Base-by-base conservation (phyloP, 495 filamentous ascomycete species). In the Letharia columbiana region DNA sequence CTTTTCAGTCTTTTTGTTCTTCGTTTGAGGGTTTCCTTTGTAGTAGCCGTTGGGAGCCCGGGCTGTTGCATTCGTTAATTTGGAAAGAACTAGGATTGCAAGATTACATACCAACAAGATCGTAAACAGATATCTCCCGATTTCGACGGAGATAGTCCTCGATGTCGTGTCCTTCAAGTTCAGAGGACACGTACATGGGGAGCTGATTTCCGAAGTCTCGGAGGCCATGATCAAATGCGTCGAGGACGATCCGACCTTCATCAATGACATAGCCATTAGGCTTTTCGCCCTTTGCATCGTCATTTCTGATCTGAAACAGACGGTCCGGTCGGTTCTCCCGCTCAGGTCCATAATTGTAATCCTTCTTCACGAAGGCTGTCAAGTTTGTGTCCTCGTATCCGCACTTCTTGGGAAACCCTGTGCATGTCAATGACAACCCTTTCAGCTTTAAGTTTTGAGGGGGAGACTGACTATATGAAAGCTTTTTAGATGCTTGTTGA, bases 61-160 rank as follows among this genome's bases (percentile, higher is more conserved):
- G 1, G 64, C 64, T 52, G 20, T 37, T 35, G 2, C 2, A 45
- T 28, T 18, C n/a, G 41, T 65, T 37, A 65, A 28, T 11, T 15
- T n/a, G 28, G n/a, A 39, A 18, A 4, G 15, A 23, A 9, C 15
- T 1, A 9, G 4, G 28, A 11, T 20, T 3, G 3, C 23, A 11
- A 9, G 20, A 42, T 10, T 1, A 44, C 63, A 15, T 59, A 59
- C 63, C 63, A 15, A 65, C 35, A 0, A 66, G 39, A 2, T 66
- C 64, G 11, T 66, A 66, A 9, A 60, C 37, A 0, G 44, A 20
- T 6, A 61, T 62, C 0, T 66, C 28, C 17, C n/a, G 17, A 8
- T 66, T 66, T 1, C 60, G 64, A 12, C 64, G 35, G 5, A 60
- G 50, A 33, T 60, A 66, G 20, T 66, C 44, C 5, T 66, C 64